These are phyloP conservation scores for Chenopodium berlandieri DNA, from an alignment of 148 eudicot species.

Conservation along the genomic window DNA sequence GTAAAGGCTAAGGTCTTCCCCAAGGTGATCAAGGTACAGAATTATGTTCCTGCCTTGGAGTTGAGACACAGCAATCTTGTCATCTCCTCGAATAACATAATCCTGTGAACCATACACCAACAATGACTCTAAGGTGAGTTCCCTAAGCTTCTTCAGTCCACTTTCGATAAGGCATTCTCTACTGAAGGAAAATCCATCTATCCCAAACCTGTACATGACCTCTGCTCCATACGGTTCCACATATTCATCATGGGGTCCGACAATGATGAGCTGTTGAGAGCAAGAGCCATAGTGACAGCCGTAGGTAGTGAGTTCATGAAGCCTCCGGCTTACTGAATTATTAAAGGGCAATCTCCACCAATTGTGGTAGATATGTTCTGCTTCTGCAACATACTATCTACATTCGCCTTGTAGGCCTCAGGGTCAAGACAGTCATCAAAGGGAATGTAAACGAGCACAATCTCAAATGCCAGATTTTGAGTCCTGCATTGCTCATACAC, in stretches of 20 bases:
- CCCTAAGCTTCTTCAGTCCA: background rate
- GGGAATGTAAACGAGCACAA: background rate
- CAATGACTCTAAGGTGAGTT: constrained; percentile 14
- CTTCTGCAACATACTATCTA: background rate
- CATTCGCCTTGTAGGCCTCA: background rate
- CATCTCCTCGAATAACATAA: background rate
- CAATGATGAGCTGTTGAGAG: background rate
- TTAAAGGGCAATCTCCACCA: background rate
- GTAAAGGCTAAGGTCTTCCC: background rate
- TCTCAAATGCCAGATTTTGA: background rate
- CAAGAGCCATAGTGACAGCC: too few species aligned
- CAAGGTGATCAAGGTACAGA: too few species aligned
- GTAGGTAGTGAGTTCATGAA: too few species aligned
- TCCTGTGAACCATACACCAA: background rate
- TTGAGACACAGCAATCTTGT: too few species aligned
- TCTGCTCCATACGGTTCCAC: background rate
- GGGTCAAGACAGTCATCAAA: background rate
- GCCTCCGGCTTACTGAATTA: background rate
- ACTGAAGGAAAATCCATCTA: constrained; percentile 6
- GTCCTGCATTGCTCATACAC: background rate
- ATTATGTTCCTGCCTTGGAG: too few species aligned
- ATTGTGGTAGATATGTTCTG: background rate
- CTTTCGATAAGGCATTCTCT: background rate
- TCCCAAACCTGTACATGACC: background rate
- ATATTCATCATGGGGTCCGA: background rate